A percentile compares a stretch with the other conserved stretches of the same genome.
Evolutionary conservation across 148 eudicot species (phyloP).

Genomic region (Rhododendron williamsianum): DNA sequence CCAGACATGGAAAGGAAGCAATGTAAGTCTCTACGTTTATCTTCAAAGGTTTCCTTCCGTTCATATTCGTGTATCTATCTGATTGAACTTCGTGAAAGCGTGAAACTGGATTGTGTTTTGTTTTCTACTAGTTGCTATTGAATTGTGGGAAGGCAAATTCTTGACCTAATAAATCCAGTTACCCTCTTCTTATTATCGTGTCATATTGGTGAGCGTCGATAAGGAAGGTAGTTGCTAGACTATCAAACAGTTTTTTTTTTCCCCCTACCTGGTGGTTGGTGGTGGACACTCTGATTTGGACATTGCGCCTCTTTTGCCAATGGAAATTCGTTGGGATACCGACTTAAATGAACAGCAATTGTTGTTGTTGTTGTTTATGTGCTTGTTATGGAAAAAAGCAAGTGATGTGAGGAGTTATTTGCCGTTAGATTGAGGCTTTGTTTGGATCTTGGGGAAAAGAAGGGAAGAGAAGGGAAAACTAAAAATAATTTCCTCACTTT

Average conservation of each 20-base stretch:
- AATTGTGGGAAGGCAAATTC: background rate
- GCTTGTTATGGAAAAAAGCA: background rate
- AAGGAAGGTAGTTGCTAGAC: background rate
- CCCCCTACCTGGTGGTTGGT: background rate
- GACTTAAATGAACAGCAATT: background rate
- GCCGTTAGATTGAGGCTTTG: background rate
- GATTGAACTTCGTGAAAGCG: background rate
- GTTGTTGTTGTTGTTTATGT: background rate
- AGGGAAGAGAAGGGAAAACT: background rate
- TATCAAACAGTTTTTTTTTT: background rate
- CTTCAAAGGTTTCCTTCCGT: background rate
- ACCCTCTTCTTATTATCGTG: background rate
- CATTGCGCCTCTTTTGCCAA: background rate
- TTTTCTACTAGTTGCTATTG: background rate
- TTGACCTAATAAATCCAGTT: background rate
- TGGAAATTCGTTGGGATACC: background rate
- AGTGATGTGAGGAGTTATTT: background rate
- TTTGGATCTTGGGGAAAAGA: background rate
- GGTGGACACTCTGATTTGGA: background rate
- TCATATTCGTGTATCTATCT: background rate
- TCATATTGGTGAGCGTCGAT: background rate
- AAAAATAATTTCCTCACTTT: background rate
- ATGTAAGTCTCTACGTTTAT: constrained; percentile 44
- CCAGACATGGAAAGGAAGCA: constrained; percentile 93
- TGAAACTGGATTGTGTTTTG: background rate